Evolutionary conservation across 805 yeast species (phyloP).

Genomic region (Metschnikowia peoriensis): DNA sequence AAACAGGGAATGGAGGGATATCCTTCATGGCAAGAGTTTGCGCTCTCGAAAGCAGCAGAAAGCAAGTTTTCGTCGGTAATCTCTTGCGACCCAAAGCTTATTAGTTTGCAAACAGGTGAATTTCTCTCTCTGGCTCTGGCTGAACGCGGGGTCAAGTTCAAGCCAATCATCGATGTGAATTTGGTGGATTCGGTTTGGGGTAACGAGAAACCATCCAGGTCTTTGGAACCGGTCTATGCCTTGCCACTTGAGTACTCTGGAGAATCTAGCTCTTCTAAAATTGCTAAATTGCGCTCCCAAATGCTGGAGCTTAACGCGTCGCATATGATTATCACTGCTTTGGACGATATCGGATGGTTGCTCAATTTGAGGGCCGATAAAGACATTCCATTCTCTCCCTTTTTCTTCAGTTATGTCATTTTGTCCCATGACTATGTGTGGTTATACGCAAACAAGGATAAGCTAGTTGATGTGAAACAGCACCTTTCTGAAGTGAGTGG

Average conservation of each 20-base stretch:
- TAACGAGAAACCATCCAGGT: conserved; percentile 31
- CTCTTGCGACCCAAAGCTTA: conserved; percentile 80
- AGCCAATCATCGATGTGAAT: conserved; percentile 30
- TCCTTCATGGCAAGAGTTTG: conserved; percentile 79
- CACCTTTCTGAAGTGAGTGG: conserved; percentile 28
- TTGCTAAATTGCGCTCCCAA: conserved; percentile 27
- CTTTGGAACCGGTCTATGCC: conserved; percentile 32
- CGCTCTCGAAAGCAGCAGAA: conserved; percentile 52
- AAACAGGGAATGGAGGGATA: conserved; percentile 75
- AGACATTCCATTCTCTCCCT: conserved; percentile 84
- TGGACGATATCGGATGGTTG: conserved; percentile 92
- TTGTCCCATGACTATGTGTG: conserved; percentile 33
- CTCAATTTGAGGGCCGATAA: conserved; percentile 73
- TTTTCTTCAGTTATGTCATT: conserved; percentile 68
- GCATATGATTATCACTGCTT: conserved; percentile 58
- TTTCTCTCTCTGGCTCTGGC: conserved; percentile 30
- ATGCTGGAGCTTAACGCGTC: conserved; percentile 27
- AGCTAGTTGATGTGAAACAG: conserved; percentile 31
- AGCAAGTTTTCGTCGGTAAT: conserved; percentile 50
- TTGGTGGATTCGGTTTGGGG: conserved; percentile 42
- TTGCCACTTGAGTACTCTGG: conserved; percentile 34
- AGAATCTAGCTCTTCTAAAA: conserved; percentile 29
- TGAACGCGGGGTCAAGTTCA: conserved; percentile 25
- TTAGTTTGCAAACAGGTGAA: conserved; percentile 50
- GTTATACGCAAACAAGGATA: conserved; percentile 54